Evolutionary conservation across 768 basidiomycete genomes (phyloP).

Genomic region (Leucogyrophana mollusca): DNA sequence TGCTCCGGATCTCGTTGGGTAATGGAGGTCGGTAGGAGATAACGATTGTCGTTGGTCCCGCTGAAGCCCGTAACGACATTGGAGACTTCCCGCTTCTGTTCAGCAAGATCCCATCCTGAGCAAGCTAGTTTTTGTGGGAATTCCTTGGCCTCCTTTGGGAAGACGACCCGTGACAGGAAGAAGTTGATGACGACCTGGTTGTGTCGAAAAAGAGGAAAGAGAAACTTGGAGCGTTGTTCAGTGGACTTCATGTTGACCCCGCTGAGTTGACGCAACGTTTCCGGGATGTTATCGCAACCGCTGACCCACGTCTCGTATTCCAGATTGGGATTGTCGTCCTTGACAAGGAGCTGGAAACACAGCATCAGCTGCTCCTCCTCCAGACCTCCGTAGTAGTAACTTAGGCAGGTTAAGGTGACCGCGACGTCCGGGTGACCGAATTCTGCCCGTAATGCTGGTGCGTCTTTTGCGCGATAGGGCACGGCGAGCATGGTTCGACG

Average conservation of each 20-base stretch:
- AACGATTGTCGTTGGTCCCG: conserved; percentile 51
- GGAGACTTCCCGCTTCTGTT: conserved; percentile 28
- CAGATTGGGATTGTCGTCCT: conserved; percentile 37
- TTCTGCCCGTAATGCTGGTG: conserved; percentile 43
- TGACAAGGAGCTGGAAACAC: conserved; percentile 37
- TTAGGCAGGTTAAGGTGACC: conserved; percentile 43
- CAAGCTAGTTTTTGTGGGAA: conserved; percentile 48
- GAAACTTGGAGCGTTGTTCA: conserved; percentile 21
- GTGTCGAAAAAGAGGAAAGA: conserved; percentile 34
- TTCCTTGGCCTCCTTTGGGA: conserved; percentile 49
- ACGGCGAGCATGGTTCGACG: conserved; percentile 46
- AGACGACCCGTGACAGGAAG: conserved; percentile 44
- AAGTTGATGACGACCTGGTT: conserved; percentile 45
- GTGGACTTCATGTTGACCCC: conserved; percentile 44
- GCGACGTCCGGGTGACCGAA: conserved; percentile 54
- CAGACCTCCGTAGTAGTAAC: conserved; percentile 50
- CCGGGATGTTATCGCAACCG: conserved; percentile 23
- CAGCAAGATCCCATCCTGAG: conserved; percentile 53
- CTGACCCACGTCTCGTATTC: conserved; percentile 43
- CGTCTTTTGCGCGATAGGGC: conserved; percentile 54
- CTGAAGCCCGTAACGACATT: conserved; percentile 49
- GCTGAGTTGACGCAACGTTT: conserved; percentile 25
- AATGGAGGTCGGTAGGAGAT: conserved; percentile 34
- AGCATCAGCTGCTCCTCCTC: conserved; percentile 33
- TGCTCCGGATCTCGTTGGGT: conserved; percentile 32